phyloP scores from a whole-genome alignment of 2,329 filamentous ascomycete species.

The Epichloe hybrida region DNA sequence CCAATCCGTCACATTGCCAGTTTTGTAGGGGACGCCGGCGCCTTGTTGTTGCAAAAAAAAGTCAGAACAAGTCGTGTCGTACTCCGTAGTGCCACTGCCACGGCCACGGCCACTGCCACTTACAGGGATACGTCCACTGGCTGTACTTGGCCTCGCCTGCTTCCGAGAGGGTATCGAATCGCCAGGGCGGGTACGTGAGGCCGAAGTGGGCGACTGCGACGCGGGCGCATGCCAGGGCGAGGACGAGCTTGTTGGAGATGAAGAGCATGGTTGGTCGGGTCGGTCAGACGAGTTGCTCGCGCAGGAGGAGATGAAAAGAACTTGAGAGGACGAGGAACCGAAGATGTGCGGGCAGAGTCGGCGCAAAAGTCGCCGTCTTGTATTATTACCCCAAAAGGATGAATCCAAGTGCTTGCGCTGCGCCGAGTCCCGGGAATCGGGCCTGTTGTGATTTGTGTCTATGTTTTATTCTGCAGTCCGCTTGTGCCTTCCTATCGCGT shows the following conservation, averaged over 20 bases:
- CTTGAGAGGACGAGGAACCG: too few species aligned
- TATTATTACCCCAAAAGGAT: too few species aligned
- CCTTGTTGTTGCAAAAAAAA: slow-evolving; percentile 18
- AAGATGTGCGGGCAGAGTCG: too few species aligned
- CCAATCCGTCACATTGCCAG: slow-evolving; percentile 38
- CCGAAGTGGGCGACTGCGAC: slow-evolving; percentile 34
- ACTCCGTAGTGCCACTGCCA: too few species aligned
- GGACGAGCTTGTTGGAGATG: slow-evolving; percentile 14
- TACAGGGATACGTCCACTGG: slow-evolving; percentile 40
- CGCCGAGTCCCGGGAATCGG: too few species aligned
- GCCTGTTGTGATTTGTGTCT: too few species aligned
- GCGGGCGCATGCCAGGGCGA: slow-evolving; percentile 22
- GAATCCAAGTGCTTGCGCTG: too few species aligned
- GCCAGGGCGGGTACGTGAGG: slow-evolving; percentile 34
- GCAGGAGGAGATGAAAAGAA: too few species aligned
- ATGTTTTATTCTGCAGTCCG: too few species aligned
- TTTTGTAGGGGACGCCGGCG: slow-evolving; percentile 31
- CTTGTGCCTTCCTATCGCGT: too few species aligned
- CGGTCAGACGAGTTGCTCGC: too few species aligned
- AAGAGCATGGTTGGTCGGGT: slow-evolving; percentile 11
- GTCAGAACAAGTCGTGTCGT: background rate
- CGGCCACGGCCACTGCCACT: slow-evolving; percentile 5
- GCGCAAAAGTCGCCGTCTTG: too few species aligned
- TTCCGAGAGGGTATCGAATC: slow-evolving; percentile 30
- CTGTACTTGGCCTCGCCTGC: slow-evolving; percentile 26